Percentiles rank a stretch among this genome's conserved stretches.
phyloP scores from a whole-genome alignment of 805 yeast species.

The Candida stauntonica region DNA sequence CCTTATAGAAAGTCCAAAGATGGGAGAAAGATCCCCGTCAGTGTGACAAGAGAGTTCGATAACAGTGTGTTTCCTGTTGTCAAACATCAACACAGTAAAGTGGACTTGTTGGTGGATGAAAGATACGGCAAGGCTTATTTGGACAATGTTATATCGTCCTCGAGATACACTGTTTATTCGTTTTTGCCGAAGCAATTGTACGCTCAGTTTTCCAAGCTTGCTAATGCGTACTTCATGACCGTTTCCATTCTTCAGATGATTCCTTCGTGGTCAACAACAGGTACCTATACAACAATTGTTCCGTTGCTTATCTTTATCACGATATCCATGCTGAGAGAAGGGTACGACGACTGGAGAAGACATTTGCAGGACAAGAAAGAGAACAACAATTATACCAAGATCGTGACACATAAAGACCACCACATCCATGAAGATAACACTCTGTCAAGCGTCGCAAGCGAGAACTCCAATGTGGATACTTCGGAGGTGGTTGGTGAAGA shows the following conservation, averaged over 20 bases:
- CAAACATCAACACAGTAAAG: slow-evolving; percentile 24
- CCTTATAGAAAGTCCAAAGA: slow-evolving; percentile 50
- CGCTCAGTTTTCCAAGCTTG: slow-evolving; percentile 90
- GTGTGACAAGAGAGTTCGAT: slow-evolving; percentile 36
- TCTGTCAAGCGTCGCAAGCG: slow-evolving; percentile 7
- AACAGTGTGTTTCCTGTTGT: slow-evolving; percentile 28
- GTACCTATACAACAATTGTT: slow-evolving; percentile 88
- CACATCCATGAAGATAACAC: neutral
- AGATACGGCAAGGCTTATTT: slow-evolving; percentile 58
- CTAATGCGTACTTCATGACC: slow-evolving; percentile 83
- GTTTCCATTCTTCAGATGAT: slow-evolving; percentile 94
- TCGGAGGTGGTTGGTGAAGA: slow-evolving; percentile 7
- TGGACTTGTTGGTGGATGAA: slow-evolving; percentile 55
- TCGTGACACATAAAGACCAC: slow-evolving; percentile 32
- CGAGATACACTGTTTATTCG: slow-evolving; percentile 75
- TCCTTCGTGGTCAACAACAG: slow-evolving; percentile 97
- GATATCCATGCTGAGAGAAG: slow-evolving; percentile 89
- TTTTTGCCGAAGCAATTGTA: slow-evolving; percentile 84
- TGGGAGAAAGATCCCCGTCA: slow-evolving; percentile 76
- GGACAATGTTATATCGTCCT: slow-evolving; percentile 73
- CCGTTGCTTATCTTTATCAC: slow-evolving; percentile 84
- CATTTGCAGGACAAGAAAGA: slow-evolving; percentile 84
- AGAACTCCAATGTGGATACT: slow-evolving; percentile 15
- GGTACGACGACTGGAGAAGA: slow-evolving; percentile 86
- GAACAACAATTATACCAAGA: slow-evolving; percentile 51